Evolutionary conservation across 176 grass and related monocot species (phyloP).

Genomic region (Lolium multiflorum): DNA sequence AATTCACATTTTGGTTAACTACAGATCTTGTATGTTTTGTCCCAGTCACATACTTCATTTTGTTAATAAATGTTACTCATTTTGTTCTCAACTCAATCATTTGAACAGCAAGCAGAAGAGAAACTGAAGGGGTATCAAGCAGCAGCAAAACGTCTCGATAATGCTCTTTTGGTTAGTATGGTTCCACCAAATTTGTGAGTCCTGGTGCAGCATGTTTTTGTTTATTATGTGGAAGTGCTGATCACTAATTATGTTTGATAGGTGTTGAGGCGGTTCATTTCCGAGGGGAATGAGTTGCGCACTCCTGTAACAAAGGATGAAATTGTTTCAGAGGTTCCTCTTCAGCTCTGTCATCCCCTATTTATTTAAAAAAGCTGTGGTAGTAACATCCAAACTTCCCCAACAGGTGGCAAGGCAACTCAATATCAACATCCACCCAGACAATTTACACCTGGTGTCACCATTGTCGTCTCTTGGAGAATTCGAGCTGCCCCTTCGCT

Average conservation of each 20-base stretch:
- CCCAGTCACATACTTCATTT: not conserved
- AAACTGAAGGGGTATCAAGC: constrained; percentile 80
- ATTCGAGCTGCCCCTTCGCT: constrained; percentile 82
- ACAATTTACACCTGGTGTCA: constrained; percentile 75
- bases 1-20: not conserved
- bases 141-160: constrained; percentile 83
- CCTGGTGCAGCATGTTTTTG: constrained; percentile 23
- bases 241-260: constrained; percentile 34
- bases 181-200: constrained; percentile 18
- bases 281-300: constrained; percentile 65
- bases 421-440: constrained; percentile 73
- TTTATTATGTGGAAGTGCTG: constrained; percentile 6
- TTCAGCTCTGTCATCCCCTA: not conserved
- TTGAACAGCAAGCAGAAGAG: constrained; percentile 60
- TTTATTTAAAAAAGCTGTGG: not conserved
- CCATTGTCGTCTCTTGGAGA: constrained; percentile 72
- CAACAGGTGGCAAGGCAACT: constrained; percentile 82
- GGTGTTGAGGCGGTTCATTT: constrained; percentile 81
- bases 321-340: constrained; percentile 75
- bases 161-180: constrained; percentile 75
- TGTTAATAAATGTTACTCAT: constrained; percentile 36
- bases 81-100: constrained; percentile 19
- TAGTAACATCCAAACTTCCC: constrained; percentile 19
- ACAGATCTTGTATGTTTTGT: not conserved
- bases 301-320: constrained; percentile 82